Evolutionary conservation across 495 filamentous ascomycete species (phyloP).

Genomic region (Lineolata rhizophorae): DNA sequence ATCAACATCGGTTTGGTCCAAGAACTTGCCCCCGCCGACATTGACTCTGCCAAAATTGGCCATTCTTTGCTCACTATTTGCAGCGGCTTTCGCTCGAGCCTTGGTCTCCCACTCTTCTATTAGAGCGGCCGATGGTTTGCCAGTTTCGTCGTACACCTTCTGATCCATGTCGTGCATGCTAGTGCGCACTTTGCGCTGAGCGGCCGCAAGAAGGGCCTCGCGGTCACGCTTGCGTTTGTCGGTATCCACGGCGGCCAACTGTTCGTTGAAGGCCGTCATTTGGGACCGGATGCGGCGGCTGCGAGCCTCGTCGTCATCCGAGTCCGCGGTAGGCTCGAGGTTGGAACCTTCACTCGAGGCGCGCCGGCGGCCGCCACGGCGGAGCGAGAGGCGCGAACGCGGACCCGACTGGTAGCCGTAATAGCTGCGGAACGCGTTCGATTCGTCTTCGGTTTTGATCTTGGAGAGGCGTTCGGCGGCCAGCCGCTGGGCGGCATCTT

Average conservation of each 20-base stretch:
- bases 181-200: conserved; percentile 64
- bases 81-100: conserved; percentile 30
- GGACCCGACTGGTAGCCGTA: conserved; percentile 28
- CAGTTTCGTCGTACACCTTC: conserved; percentile 52
- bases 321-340: conserved; percentile 12
- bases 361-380: conserved; percentile 35
- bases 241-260: conserved; percentile 44
- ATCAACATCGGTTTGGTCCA: conserved; percentile 63
- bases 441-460: conserved; percentile 45
- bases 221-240: conserved; percentile 56
- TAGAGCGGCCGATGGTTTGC: conserved; percentile 45
- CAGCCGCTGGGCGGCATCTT: conserved; percentile 67
- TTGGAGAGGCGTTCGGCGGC: conserved; percentile 64
- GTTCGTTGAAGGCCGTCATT: conserved; percentile 53
- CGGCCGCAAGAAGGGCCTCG: conserved; percentile 49
- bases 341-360: conserved; percentile 30
- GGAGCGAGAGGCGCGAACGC: conserved; percentile 16
- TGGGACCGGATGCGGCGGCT: conserved; percentile 56
- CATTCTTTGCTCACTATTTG: conserved; percentile 35
- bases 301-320: conserved; percentile 41
- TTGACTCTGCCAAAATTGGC: too few relatives aligned
- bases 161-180: conserved; percentile 60
- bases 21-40: conserved; percentile 59
- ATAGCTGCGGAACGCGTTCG: conserved; percentile 45
- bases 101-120: conserved; percentile 61